These are phyloP conservation scores for Boletus rex-veris DNA, from an alignment of 768 basidiomycete genomes.

Conservation along the genomic window DNA sequence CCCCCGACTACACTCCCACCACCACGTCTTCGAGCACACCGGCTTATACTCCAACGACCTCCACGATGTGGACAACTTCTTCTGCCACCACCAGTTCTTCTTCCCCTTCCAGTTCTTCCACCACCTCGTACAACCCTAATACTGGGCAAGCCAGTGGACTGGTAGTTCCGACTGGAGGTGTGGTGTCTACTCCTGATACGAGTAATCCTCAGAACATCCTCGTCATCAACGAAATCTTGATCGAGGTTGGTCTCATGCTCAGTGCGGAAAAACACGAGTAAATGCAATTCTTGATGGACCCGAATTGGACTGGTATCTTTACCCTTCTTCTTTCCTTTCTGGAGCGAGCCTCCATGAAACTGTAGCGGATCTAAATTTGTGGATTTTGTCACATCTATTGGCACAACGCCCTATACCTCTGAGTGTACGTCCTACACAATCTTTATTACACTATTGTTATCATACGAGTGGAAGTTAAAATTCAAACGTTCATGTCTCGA, in stretches of 20 bases:
- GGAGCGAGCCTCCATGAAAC: constrained; percentile 3
- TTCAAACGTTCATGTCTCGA: background rate
- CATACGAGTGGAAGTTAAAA: background rate
- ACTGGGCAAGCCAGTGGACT: constrained; percentile 26
- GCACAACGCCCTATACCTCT: constrained; percentile 24
- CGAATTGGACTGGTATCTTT: background rate
- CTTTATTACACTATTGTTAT: constrained; percentile 3
- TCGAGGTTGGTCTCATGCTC: constrained; percentile 31
- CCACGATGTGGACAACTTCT: constrained; percentile 25
- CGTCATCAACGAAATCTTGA: constrained; percentile 34
- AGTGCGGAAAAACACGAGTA: background rate
- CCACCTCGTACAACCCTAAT: constrained; percentile 14
- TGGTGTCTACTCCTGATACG: constrained; percentile 32
- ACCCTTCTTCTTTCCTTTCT: background rate
- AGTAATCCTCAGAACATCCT: constrained; percentile 34
- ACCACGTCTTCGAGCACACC: constrained; percentile 24
- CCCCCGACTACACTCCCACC: constrained; percentile 16
- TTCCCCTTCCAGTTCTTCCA: constrained; percentile 17
- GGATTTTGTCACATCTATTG: background rate
- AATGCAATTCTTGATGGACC: background rate
- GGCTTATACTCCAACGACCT: constrained; percentile 17
- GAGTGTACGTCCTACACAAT: constrained; percentile 1
- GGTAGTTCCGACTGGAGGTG: constrained; percentile 19
- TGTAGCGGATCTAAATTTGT: background rate
- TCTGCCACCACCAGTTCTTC: background rate